phyloP scores from a whole-genome alignment of 1,139 yeast species.

The Protomyces arabidopsidicola region DNA sequence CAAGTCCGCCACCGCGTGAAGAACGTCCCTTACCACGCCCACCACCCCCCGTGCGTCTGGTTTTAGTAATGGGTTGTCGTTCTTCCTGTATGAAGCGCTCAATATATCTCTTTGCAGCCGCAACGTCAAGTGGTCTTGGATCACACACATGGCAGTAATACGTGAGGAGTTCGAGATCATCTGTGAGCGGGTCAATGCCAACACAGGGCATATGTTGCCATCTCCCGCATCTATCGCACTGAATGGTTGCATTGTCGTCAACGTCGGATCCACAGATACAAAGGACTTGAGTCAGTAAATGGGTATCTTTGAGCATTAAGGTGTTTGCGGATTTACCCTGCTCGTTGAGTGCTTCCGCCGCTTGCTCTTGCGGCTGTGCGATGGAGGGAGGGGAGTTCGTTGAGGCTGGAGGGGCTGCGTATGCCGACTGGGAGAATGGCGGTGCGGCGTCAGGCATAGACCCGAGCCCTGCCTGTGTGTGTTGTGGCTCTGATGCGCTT shows the following conservation, averaged over 20 bases:
- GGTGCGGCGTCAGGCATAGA: neutral
- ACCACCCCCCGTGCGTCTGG: neutral
- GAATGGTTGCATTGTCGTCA: conserved; percentile 24
- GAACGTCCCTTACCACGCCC: conserved; percentile 14
- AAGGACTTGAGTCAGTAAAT: neutral
- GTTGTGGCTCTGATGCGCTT: neutral
- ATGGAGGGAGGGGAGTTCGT: neutral
- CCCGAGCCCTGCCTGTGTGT: neutral
- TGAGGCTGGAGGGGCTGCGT: neutral
- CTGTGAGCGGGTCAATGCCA: conserved; percentile 66
- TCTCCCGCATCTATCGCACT: conserved; percentile 80
- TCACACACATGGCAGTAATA: conserved; percentile 80
- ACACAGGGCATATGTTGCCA: conserved; percentile 98
- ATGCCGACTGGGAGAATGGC: neutral
- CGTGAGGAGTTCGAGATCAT: conserved; percentile 56
- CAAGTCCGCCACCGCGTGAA: conserved; percentile 3
- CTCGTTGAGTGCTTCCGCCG: neutral
- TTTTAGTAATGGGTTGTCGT: conserved; percentile 28
- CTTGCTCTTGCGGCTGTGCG: neutral
- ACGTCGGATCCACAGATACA: conserved; percentile 23
- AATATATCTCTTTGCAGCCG: conserved; percentile 45
- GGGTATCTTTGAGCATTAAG: neutral
- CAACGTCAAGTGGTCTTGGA: conserved; percentile 54
- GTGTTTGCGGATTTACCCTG: neutral
- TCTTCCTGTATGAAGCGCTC: conserved; percentile 33